These are phyloP conservation scores for Tetraselmis chui DNA, from an alignment of 139 green algal genomes.

Conservation along the genomic window DNA sequence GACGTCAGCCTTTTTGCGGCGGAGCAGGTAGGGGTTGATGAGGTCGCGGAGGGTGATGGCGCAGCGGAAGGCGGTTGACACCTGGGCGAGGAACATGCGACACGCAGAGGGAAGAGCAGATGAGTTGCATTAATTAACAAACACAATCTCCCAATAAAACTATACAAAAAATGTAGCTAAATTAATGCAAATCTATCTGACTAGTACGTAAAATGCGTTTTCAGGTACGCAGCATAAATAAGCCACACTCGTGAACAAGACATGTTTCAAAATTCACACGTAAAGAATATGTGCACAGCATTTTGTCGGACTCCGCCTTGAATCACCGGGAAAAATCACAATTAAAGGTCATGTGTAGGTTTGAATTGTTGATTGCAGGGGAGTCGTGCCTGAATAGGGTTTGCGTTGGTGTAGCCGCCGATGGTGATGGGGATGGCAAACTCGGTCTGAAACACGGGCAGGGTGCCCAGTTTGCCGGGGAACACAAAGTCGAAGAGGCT, in stretches of 20 bases:
- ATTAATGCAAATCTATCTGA: conserved; percentile 21
- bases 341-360: no score
- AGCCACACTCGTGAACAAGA: no score
- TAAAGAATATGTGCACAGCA: no score
- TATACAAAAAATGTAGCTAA: neutral
- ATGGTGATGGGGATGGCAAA: conserved; percentile 92
- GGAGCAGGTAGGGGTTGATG: conserved; percentile 92
- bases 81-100: conserved; percentile 29
- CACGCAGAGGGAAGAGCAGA: no score
- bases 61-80: conserved; percentile 82
- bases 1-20: conserved; percentile 88
- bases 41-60: conserved; percentile 91
- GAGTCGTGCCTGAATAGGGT: conserved; percentile 40
- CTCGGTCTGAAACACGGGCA: conserved; percentile 92
- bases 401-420: conserved; percentile 84
- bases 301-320: no score
- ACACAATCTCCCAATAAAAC: conserved; percentile 4
- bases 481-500: conserved; percentile 98
- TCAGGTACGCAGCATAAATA: no score
- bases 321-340: no score
- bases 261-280: no score
- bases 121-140: no score
- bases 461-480: conserved; percentile 90
- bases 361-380: no score
- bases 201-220: no score